These are phyloP conservation scores for Aquilaria yunnanensis DNA, from an alignment of 345 rosid genomes.

Conservation along the genomic window DNA sequence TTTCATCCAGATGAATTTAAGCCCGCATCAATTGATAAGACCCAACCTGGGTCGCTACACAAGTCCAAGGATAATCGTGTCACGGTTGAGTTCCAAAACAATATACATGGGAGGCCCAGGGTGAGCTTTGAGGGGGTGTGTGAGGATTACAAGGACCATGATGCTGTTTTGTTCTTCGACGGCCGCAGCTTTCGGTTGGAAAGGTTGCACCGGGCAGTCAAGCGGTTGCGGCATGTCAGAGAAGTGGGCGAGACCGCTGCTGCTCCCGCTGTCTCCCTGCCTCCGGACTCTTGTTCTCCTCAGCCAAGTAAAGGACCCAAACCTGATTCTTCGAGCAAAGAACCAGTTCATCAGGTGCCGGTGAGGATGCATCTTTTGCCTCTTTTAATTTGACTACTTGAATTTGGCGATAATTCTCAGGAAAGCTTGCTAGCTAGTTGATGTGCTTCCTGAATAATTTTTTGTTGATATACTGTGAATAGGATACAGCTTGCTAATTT, in stretches of 20 bases:
- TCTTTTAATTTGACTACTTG: too few species aligned
- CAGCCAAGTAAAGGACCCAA: slow-evolving; percentile 29
- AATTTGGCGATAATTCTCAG: too few species aligned
- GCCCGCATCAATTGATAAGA: slow-evolving; percentile 75
- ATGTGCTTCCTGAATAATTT: background rate
- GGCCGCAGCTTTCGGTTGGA: slow-evolving; percentile 62
- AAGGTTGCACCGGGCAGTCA: slow-evolving; percentile 61
- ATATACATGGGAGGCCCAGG: slow-evolving; percentile 60
- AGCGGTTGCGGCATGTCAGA: slow-evolving; percentile 51
- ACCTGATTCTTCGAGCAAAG: slow-evolving; percentile 20
- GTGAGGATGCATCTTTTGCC: slow-evolving; percentile 25
- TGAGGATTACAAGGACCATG: slow-evolving; percentile 68
- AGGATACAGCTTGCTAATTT: too few species aligned
- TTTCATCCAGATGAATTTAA: slow-evolving; percentile 63
- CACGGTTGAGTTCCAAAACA: slow-evolving; percentile 68
- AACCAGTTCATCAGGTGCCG: slow-evolving; percentile 11
- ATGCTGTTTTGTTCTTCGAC: slow-evolving; percentile 65
- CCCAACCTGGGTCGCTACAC: slow-evolving; percentile 48
- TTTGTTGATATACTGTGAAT: background rate
- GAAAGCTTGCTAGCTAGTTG: background rate
- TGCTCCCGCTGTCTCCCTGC: slow-evolving; percentile 21
- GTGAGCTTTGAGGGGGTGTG: slow-evolving; percentile 62
- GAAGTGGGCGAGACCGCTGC: slow-evolving; percentile 45
- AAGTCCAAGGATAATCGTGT: slow-evolving; percentile 65
- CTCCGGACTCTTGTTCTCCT: slow-evolving; percentile 31